Percentiles rank a stretch among this genome's conserved stretches.
Conservation (phyloP, 2,329 filamentous ascomycete species). For the Fragosphaeria purpurea region DNA sequence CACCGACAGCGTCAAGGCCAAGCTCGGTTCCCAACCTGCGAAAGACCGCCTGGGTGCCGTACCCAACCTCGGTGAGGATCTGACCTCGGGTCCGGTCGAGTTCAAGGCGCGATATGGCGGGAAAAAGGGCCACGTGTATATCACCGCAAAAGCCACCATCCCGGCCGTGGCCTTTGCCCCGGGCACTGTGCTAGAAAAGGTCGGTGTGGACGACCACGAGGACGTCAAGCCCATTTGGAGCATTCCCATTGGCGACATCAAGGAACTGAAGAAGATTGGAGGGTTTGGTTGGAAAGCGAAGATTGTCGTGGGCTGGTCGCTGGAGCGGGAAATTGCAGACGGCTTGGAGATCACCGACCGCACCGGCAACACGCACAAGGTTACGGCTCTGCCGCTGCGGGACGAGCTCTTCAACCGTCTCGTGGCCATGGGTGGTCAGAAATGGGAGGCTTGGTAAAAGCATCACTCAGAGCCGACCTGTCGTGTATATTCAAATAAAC, state of each 20-base stretch:
- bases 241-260: constrained; percentile 59
- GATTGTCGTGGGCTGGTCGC: constrained; percentile 69
- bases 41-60: constrained; percentile 64
- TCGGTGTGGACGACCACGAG: no score
- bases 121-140: constrained; percentile 64
- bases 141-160: constrained; percentile 55
- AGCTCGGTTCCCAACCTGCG: constrained; percentile 49
- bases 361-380: constrained; percentile 42
- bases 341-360: constrained; percentile 57
- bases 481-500: no score
- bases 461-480: no score
- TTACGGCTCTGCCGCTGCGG: constrained; percentile 65
- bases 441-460: constrained; percentile 66
- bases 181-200: constrained; percentile 39
- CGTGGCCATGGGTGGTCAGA: constrained; percentile 61
- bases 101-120: constrained; percentile 61
- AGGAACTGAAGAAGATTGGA: constrained; percentile 67
- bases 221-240: constrained; percentile 38
- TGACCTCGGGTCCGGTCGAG: constrained; percentile 58
- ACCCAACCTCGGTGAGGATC: constrained; percentile 33
- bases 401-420: constrained; percentile 44
- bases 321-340: constrained; percentile 64
- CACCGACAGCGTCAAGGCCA: constrained; percentile 62
- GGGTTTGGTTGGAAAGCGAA: constrained; percentile 80
- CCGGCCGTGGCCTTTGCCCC: constrained; percentile 58